A percentile compares a stretch with the other conserved stretches of the same genome.
Evolutionary conservation across 2,329 filamentous ascomycete species (phyloP).

Genomic region (Cyphellophora attinorum): DNA sequence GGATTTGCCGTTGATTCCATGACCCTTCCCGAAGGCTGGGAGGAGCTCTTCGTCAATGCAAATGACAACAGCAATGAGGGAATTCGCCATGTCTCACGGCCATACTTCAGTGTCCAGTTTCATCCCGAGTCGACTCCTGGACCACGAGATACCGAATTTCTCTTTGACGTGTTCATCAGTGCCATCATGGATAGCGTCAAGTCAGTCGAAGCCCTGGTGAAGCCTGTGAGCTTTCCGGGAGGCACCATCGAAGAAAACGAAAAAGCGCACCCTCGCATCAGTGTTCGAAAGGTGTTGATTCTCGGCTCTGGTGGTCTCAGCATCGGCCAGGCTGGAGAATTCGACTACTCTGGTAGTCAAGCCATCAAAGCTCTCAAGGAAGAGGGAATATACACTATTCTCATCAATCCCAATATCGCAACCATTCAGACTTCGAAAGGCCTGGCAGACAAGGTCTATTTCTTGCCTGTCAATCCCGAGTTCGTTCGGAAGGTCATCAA

Average conservation of each 20-base stretch:
- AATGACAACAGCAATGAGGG: constrained; percentile 98
- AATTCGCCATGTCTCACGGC: constrained; percentile 75
- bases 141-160: constrained; percentile 86
- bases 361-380: constrained; percentile 98
- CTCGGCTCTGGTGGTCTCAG: constrained; percentile 90
- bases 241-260: constrained; percentile 72
- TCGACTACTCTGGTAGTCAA: constrained; percentile 96
- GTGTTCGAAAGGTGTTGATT: constrained; percentile 88
- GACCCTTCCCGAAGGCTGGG: constrained; percentile 70
- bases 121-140: constrained; percentile 96
- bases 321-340: constrained; percentile 96
- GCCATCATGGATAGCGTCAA: constrained; percentile 65
- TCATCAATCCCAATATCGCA: constrained; percentile 98
- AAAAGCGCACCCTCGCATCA: constrained; percentile 64
- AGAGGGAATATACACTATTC: constrained; percentile 92
- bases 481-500: constrained; percentile 97
- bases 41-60: constrained; percentile 93
- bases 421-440: constrained; percentile 98
- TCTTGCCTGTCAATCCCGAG: constrained; percentile 90
- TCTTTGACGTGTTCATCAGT: constrained; percentile 94
- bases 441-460: constrained; percentile 96
- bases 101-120: constrained; percentile 99
- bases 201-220: constrained; percentile 56
- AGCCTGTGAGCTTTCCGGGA: constrained; percentile 78
- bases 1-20: constrained; percentile 83